These are phyloP conservation scores for Gracilariopsis chorda DNA, from an alignment of 23 red algal species.

Conservation along the genomic window DNA sequence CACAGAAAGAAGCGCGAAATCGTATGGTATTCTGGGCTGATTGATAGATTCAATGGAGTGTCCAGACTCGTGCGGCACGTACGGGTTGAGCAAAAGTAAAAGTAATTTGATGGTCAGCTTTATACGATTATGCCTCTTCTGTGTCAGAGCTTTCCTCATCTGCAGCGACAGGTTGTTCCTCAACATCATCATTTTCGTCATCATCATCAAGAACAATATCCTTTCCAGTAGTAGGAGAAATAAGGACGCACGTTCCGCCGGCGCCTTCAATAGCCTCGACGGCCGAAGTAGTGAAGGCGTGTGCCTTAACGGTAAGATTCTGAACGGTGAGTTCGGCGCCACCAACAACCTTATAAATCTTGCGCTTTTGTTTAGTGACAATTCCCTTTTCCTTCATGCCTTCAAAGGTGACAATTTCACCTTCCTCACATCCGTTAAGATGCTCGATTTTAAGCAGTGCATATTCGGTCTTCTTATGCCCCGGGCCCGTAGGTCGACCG, in stretches of 20 bases:
- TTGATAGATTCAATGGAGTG: too few species aligned
- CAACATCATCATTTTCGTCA: conserved; percentile 14
- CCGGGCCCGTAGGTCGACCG: conserved; percentile 85
- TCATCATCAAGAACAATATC: conserved; percentile 70
- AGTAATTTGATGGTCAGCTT: too few species aligned
- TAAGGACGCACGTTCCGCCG: conserved; percentile 86
- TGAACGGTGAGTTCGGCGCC: conserved; percentile 69
- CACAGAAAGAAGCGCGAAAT: too few species aligned
- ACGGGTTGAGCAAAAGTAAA: too few species aligned
- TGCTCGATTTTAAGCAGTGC: conserved; percentile 79
- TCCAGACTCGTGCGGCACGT: too few species aligned
- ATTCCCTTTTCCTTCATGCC: conserved; percentile 52
- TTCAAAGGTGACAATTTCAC: conserved; percentile 74
- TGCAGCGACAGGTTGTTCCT: not conserved
- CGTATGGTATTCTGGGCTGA: too few species aligned
- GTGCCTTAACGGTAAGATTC: conserved; percentile 92
- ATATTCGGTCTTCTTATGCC: conserved; percentile 89
- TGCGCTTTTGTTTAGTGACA: conserved; percentile 85
- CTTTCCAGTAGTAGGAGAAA: conserved; percentile 81
- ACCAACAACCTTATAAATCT: conserved; percentile 91
- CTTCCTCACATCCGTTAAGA: conserved; percentile 77
- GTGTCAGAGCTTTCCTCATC: not conserved
- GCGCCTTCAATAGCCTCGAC: conserved; percentile 81
- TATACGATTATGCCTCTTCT: too few species aligned
- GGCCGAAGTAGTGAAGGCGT: conserved; percentile 91